phyloP scores from a whole-genome alignment of 2,329 filamentous ascomycete species.

The Diaporthe vaccinii region DNA sequence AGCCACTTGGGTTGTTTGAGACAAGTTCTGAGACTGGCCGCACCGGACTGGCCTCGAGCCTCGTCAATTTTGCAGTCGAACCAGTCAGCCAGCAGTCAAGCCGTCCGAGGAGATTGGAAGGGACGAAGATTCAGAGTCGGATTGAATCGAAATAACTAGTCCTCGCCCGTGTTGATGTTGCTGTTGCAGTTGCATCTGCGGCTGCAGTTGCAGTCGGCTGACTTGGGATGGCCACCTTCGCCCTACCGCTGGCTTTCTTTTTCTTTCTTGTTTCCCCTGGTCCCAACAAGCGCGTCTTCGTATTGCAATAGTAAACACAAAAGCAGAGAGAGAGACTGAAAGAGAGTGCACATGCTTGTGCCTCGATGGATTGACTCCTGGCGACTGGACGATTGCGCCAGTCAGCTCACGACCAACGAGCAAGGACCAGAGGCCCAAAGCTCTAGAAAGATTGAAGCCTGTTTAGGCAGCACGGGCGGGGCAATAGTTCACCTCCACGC shows the following conservation, averaged over 20 bases:
- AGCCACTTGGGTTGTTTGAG: conserved; percentile 30
- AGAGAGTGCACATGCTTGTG: not conserved
- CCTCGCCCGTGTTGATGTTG: not conserved
- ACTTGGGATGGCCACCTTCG: conserved; percentile 2
- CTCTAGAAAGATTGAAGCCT: not conserved
- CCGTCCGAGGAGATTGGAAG: not conserved
- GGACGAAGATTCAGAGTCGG: conserved; percentile 27
- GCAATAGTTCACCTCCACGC: no score
- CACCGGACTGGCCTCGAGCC: conserved; percentile 24
- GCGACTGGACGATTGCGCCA: not conserved
- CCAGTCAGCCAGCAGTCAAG: not conserved
- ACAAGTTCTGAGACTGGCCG: conserved; percentile 31
- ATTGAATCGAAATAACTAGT: conserved; percentile 6
- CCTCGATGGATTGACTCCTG: not conserved
- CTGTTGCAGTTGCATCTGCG: not conserved
- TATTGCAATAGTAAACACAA: not conserved
- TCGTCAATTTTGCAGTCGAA: conserved; percentile 15
- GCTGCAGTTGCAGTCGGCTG: conserved; percentile 17
- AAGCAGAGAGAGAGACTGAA: not conserved
- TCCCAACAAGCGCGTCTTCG: conserved; percentile 11
- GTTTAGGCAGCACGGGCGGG: no score
- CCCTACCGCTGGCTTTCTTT: conserved; percentile 13
- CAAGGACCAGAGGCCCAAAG: not conserved
- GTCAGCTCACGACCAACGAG: not conserved
- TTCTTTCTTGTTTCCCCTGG: not conserved